phyloP scores from a whole-genome alignment of 1,284 basidiomycete species.

The Puccinia sorghi region DNA sequence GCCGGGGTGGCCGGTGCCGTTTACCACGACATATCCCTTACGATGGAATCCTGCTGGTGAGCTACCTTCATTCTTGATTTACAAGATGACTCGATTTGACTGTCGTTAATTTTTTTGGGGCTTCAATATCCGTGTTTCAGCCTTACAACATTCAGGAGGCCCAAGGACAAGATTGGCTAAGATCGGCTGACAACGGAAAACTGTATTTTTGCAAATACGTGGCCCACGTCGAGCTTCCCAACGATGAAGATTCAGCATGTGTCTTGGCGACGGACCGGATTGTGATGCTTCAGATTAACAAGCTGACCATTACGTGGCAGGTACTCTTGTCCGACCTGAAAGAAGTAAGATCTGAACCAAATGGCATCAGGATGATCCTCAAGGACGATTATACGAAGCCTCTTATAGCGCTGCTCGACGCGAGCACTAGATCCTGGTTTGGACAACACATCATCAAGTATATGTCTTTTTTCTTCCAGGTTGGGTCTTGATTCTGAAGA shows the following conservation, averaged over 20 bases:
- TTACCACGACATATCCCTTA: conserved; percentile 82
- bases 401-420: conserved; percentile 63
- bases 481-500: neutral
- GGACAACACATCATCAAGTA: conserved; percentile 63
- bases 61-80: conserved; percentile 55
- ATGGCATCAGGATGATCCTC: conserved; percentile 78
- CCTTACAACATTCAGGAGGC: conserved; percentile 86
- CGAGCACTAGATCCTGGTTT: conserved; percentile 63
- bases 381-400: conserved; percentile 63
- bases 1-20: conserved; percentile 82
- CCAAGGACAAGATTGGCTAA: conserved; percentile 93
- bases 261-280: conserved; percentile 77
- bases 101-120: conserved; percentile 20
- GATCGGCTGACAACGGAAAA: conserved; percentile 80
- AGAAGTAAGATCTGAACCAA: conserved; percentile 83
- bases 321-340: conserved; percentile 82
- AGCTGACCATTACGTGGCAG: conserved; percentile 86
- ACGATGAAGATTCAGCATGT: conserved; percentile 74
- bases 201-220: conserved; percentile 85
- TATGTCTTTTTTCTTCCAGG: neutral
- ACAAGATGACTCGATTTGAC: neutral
- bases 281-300: conserved; percentile 81
- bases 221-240: conserved; percentile 81
- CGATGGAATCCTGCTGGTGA: conserved; percentile 79
- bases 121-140: conserved; percentile 59